phyloP scores from a whole-genome alignment of 305 asterid genomes.

The Solanum aculeatissimum region DNA sequence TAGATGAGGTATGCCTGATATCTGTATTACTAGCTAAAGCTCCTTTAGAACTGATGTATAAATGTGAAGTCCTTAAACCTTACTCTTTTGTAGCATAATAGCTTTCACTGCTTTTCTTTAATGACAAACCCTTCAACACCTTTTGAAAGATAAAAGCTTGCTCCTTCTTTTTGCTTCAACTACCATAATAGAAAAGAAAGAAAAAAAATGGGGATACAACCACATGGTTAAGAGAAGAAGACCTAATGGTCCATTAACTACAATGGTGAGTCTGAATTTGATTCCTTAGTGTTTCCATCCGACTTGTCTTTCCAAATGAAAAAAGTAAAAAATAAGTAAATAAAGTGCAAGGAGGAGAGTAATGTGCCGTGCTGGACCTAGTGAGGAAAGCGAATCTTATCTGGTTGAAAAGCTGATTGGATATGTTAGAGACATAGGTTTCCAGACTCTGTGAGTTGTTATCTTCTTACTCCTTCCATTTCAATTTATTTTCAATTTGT shows the following conservation, averaged over 20 bases:
- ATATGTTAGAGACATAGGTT: background rate
- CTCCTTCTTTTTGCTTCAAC: background rate
- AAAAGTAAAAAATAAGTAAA: background rate
- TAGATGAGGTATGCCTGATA: constrained; percentile 55
- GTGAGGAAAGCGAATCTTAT: background rate
- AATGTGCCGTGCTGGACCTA: background rate
- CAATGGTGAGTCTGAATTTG: background rate
- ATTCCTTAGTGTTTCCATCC: background rate
- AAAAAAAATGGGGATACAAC: background rate
- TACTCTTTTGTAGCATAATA: background rate
- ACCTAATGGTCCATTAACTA: background rate
- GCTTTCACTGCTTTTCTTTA: background rate
- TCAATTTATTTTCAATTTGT: background rate
- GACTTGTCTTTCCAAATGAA: background rate
- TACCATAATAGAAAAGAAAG: background rate
- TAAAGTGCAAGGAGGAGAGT: background rate
- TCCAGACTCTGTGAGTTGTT: background rate
- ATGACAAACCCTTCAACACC: too few species aligned
- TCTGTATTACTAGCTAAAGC: background rate
- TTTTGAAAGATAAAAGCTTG: background rate
- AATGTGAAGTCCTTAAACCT: background rate
- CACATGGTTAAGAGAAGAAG: background rate
- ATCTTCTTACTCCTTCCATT: background rate
- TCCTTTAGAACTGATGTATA: background rate
- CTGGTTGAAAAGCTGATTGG: background rate